Evolutionary conservation across 228 moss, liverwort and hornwort species (phyloP).

Genomic region (Sphagnum magellanicum): DNA sequence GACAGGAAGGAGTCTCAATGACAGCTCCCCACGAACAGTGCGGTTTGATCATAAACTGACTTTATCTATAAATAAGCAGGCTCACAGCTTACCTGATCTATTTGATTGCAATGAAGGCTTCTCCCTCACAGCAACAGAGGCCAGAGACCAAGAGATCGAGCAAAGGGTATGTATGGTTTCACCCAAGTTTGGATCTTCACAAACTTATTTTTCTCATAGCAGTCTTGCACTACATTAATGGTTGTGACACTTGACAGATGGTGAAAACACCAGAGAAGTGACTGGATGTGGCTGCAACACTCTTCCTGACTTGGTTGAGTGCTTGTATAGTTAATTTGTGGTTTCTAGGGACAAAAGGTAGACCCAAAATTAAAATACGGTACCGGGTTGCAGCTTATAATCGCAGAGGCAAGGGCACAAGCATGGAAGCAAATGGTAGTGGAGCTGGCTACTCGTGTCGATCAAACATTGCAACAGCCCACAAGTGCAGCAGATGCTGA

Average conservation of each 20-base stretch:
- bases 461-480: slow-evolving; percentile 66
- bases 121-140: neutral
- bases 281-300: too few relatives aligned
- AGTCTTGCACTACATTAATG: too few relatives aligned
- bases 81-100: neutral
- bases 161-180: neutral
- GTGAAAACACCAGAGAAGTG: too few relatives aligned
- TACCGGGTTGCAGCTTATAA: slow-evolving; percentile 15
- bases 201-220: too few relatives aligned
- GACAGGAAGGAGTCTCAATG: neutral
- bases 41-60: neutral
- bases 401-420: slow-evolving; percentile 51
- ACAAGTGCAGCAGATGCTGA: slow-evolving; percentile 64
- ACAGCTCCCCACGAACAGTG: neutral
- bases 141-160: neutral
- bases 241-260: too few relatives aligned
- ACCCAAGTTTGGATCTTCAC: too few relatives aligned
- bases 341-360: too few relatives aligned
- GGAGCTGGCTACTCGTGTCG: slow-evolving; percentile 73
- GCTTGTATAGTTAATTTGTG: too few relatives aligned
- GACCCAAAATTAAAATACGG: neutral
- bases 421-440: slow-evolving; percentile 66
- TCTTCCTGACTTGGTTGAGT: too few relatives aligned
- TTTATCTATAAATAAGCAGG: neutral
- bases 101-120: neutral